Percentiles rank a stretch among this genome's conserved stretches.
Evolutionary conservation across 2,329 filamentous ascomycete species (phyloP).

Genomic region (Aspergillus sp.): DNA sequence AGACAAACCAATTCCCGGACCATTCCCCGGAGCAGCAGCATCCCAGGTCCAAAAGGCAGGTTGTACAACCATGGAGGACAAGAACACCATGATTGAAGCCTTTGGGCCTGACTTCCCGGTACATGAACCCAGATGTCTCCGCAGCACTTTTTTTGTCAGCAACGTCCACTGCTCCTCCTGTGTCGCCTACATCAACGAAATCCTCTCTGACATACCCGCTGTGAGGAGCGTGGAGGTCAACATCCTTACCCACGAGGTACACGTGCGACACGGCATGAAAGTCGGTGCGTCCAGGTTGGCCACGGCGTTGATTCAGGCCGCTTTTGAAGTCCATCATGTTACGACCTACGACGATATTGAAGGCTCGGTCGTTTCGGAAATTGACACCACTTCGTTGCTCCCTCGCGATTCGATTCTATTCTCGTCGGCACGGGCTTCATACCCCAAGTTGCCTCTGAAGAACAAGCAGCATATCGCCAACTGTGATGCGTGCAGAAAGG

Average conservation of each 20-base stretch:
- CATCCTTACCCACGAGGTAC: constrained; percentile 39
- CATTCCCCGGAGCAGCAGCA: background rate
- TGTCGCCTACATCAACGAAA: constrained; percentile 39
- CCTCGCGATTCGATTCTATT: constrained; percentile 20
- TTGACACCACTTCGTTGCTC: constrained; percentile 29
- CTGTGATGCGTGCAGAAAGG: constrained; percentile 44
- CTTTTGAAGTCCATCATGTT: constrained; percentile 42
- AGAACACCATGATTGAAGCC: background rate
- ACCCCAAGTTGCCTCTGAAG: constrained; percentile 13
- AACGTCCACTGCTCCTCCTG: constrained; percentile 46
- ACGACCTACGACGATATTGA: constrained; percentile 29
- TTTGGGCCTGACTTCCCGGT: background rate
- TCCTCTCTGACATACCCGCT: constrained; percentile 32
- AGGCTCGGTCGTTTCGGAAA: constrained; percentile 26
- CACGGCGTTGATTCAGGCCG: constrained; percentile 35
- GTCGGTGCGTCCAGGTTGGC: constrained; percentile 29
- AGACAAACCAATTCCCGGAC: constrained; percentile 2
- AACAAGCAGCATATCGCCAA: constrained; percentile 41
- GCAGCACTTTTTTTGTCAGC: constrained; percentile 37
- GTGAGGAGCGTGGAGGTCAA: constrained; percentile 36
- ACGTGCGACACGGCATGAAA: constrained; percentile 30
- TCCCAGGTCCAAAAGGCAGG: too few relatives aligned
- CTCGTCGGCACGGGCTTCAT: constrained; percentile 12
- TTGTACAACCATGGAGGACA: background rate
- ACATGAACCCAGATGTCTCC: constrained; percentile 7